Evolutionary conservation across 2,329 filamentous ascomycete species (phyloP), one percentile per base, ranked within the genome.

Genomic region (Diaporthe sp.): DNA sequence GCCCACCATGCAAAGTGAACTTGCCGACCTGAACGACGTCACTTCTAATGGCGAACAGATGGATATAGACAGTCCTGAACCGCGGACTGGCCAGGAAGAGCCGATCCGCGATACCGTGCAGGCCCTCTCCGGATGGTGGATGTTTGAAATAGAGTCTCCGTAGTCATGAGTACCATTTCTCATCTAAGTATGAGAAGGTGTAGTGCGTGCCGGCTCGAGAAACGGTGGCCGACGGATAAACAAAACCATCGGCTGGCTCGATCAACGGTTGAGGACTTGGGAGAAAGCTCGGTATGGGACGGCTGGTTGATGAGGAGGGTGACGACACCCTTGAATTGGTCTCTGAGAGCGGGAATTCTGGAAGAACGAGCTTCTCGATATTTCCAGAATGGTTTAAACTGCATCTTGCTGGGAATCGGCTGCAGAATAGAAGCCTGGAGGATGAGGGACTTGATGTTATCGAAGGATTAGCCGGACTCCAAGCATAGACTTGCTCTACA

Each of bases 21-120:
- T 8, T 9, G 25, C 13, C 13, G 4, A 13, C 6, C 28, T 9
- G 28, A 7, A 28, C 8, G 28, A 13, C 20, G 49, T 22, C 20
- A 10, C 17, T 49, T 49, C 20, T 20, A 10, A 22, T 49, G 7
- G 47, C 47, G 8, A 49, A 1, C 20, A 7, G 20, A n/a, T 17
- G 15, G 42, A 44, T 7, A 4, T 20, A 44, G 42, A 17, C 42
- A 44, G 15, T 13, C 20, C 17, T 17, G 49, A 10, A 8, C 22
- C 8, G 4, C n/a, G n/a, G 5, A 10, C 9, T 34, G 55, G 6
- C 15, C 10, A 17, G 28, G 55, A 22, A 15, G 3, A 4, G 60
- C 37, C n/a, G 13, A 44, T 63, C 7, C 60, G 12, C n/a, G 37
- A 63, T 63, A 44, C 37, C 44, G 60, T 63, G 22, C 60, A 63